Evolutionary conservation across 2,329 filamentous ascomycete genomes (phyloP), one percentile per base, ranked within the genome.

Genomic region (Pochonia chlamydosporia): DNA sequence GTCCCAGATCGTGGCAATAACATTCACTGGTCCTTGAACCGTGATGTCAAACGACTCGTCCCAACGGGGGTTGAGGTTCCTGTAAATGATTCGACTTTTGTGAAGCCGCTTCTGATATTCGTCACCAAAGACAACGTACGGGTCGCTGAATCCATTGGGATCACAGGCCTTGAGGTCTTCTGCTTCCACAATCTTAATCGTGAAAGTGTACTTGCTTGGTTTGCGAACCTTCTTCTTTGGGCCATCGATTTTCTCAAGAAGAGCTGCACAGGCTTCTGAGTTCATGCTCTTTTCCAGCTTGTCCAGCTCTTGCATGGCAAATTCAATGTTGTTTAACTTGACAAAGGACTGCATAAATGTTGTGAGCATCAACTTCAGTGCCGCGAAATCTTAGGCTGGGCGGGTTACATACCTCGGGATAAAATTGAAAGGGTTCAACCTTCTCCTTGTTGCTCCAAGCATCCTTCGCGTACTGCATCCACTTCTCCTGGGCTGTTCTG

Each of bases 111-210:
- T 97, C 66, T 97, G 92, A 62, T 96, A 97, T 65, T 99, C 93
- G 60, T 99, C 93, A 40, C 92, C 89, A 53, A 99, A 81, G 14
- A 99, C 92, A 25, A 99, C 90, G 60, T 99, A 99, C 1, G 93
- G 93, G 68, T 99, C 93, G 63, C 92, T 97, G 54, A 86, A 82
- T 30, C 93, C 93, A 58, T 88, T 95, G 56, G 95, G 84, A 66
- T 99, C 93, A 63, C 93, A 97, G n/a, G 93, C 89, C 68, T 97
- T 97, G 57, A 99, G 75, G 59, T 99, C 93, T 68, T 99, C 93
- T 8, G 89, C 93, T 67, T 99, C 93, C 23, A 99, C 91, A 49
- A 99, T 91, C 70, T 99, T 99, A 69, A 99, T 91, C 1, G 93
- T 97, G 68, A 99, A 99, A 47, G 96, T 91, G 63, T 95, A 97